Conservation (phyloP, 345 rosid species). For the Hypericum androsaemum region DNA sequence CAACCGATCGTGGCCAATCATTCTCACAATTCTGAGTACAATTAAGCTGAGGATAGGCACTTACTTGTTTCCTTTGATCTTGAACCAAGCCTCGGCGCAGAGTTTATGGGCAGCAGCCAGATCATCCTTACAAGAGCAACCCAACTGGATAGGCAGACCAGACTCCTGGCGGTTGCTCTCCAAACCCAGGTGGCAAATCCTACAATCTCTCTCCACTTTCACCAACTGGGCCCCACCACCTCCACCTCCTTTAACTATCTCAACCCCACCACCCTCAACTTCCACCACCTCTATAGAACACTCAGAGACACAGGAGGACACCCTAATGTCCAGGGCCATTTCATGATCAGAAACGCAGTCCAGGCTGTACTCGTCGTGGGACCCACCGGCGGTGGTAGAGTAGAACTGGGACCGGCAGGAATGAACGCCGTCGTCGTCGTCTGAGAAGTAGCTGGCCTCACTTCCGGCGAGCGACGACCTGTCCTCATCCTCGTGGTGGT, state of each 20-base stretch:
- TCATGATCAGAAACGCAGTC: conserved; percentile 36
- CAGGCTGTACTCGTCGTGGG: conserved; percentile 53
- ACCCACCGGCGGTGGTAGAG: conserved; percentile 52
- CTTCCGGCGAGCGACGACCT: conserved; percentile 22
- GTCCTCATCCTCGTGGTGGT: conserved; percentile 9
- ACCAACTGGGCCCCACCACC: conserved; percentile 31
- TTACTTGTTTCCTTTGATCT: conserved; percentile 89
- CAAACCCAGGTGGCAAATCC: conserved; percentile 87
- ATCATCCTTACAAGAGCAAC: conserved; percentile 93
- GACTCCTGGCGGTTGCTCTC: conserved; percentile 57
- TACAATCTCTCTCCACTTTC: conserved; percentile 47
- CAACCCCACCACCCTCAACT: conserved; percentile 30
- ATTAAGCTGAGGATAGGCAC: conserved; percentile 13
- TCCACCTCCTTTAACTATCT: conserved; percentile 3
- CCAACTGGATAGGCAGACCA: conserved; percentile 60
- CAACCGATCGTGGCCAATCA: neutral
- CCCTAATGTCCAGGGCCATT: conserved; percentile 33
- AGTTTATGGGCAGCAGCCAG: conserved; percentile 89
- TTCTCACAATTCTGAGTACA: neutral
- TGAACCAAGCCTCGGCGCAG: conserved; percentile 97
- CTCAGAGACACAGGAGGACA: conserved; percentile 50
- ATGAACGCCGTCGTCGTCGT: conserved; percentile 53
- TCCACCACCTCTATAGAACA: conserved; percentile 45
- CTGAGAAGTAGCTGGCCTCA: conserved; percentile 55
- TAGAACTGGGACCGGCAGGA: conserved; percentile 79